Evolutionary conservation across 768 basidiomycete species (phyloP), one percentile per base, ranked within the genome.

Genomic region (Phaffia australis): DNA sequence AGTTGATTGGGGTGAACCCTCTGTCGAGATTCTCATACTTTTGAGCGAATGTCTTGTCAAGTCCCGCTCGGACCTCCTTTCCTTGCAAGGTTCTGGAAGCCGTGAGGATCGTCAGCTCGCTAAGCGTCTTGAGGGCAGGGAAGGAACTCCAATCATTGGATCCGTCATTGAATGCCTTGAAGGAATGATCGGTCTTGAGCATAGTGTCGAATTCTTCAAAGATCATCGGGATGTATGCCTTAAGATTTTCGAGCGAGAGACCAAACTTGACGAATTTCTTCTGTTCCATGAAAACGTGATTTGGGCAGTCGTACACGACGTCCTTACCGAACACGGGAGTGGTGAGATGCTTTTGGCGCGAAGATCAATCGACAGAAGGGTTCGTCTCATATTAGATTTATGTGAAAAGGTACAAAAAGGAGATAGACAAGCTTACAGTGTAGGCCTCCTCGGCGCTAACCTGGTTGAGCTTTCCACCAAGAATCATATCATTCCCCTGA

Each of bases 391-490:
- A 8, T 54, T 54, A n/a, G 52, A 27, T n/a, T n/a, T 16, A 8
- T 16, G 8, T 54, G 52, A 54, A 27, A 16, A 54, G 52, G 18
- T 27, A n/a, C 21, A 25, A 14, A 18, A n/a, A 27, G 42, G 21
- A 15, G 1, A 52, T 23, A 11, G 11, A 21, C 11, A 54, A 0
- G 69, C 79, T 73, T 60, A 79, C 79, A 63, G 78, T 92, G 77
- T 99, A 99, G 7, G 91, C 95, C 70, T 92, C 91, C 78, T 99
- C 95, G 0, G 95, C 95, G 54, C 88, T 93, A 69, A 99, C 85
- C 30, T 88, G 85, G 1, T 85, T 85, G 35, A 89, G 85, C 79
- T 92, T 95, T 29, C 95, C 95, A 64, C 95, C 94, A 25, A 98
- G 83, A 58, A 97, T 79, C 71, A 95, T 87, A 78, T 98, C 91